A percentile compares a stretch with the other conserved stretches of the same genome.
These are phyloP conservation scores for Saturnispora gosingensis DNA, from an alignment of 805 yeast species.

Conservation along the genomic window DNA sequence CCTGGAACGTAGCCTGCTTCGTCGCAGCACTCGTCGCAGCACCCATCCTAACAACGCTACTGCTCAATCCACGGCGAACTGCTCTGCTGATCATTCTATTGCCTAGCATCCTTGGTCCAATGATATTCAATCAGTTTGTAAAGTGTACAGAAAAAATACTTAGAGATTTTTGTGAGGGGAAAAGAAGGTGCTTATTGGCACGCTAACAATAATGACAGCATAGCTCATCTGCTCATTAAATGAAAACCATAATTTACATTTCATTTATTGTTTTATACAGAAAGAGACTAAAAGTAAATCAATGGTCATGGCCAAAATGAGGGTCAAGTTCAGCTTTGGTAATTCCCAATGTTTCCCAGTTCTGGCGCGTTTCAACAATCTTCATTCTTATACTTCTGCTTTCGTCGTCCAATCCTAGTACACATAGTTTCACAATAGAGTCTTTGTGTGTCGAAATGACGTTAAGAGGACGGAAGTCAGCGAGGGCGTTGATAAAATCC, in stretches of 20 bases:
- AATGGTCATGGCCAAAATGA: slow-evolving; percentile 2
- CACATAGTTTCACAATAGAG: slow-evolving; percentile 39
- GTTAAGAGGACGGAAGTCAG: slow-evolving; percentile 30
- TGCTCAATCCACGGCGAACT: slow-evolving; percentile 3
- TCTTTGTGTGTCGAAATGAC: slow-evolving; percentile 43
- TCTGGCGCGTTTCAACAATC: slow-evolving; percentile 74
- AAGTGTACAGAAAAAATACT: not conserved
- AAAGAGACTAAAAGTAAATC: not conserved
- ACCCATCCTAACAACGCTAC: slow-evolving; percentile 1
- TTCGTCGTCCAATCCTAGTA: slow-evolving; percentile 56
- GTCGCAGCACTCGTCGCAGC: slow-evolving; percentile 8
- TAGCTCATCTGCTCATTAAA: not conserved
- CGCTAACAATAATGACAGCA: not conserved
- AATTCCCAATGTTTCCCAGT: slow-evolving; percentile 45
- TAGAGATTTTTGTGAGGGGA: slow-evolving; percentile 1
- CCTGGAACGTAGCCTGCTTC: slow-evolving; percentile 16
- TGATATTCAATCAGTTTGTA: not conserved
- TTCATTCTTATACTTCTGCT: slow-evolving; percentile 66
- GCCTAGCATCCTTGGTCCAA: slow-evolving; percentile 8
- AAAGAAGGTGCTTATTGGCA: not conserved
- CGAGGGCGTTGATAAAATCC: slow-evolving; percentile 27
- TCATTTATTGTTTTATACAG: not conserved
- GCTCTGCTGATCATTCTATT: slow-evolving; percentile 4
- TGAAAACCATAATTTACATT: not conserved
- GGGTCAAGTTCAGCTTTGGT: slow-evolving; percentile 1